A percentile compares a stretch with the other conserved stretches of the same genome.
Evolutionary conservation across 1,284 basidiomycete genomes (phyloP).

Genomic region (Sphagnurus paluster): DNA sequence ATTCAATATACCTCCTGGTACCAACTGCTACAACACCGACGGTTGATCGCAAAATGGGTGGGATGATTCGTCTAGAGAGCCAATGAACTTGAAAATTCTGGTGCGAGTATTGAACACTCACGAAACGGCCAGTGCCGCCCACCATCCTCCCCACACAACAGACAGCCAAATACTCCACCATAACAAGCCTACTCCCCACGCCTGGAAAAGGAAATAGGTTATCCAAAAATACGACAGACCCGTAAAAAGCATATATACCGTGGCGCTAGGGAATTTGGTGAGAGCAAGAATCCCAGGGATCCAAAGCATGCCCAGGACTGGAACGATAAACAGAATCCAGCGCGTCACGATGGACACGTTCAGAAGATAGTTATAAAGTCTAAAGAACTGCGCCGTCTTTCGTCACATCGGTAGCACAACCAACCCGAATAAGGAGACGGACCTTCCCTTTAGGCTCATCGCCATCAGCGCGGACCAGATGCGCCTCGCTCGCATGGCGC

Average conservation of each 20-base stretch:
- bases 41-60: constrained; percentile 58
- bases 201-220: no score
- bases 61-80: constrained; percentile 50
- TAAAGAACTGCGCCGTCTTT: constrained; percentile 42
- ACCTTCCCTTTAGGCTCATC: constrained; percentile 60
- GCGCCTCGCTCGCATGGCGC: constrained; percentile 51
- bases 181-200: constrained; percentile 63
- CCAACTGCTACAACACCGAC: constrained; percentile 74
- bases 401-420: neutral
- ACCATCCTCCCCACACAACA: constrained; percentile 84
- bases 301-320: constrained; percentile 72
- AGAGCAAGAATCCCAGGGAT: constrained; percentile 75
- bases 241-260: neutral
- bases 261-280: constrained; percentile 54
- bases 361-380: constrained; percentile 74
- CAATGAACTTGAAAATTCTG: constrained; percentile 26
- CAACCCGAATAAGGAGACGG: neutral
- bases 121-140: constrained; percentile 71
- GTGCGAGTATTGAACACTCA: constrained; percentile 32
- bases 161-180: constrained; percentile 91
- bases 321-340: constrained; percentile 81
- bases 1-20: constrained; percentile 74
- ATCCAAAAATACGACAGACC: neutral
- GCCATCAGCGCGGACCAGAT: constrained; percentile 64
- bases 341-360: constrained; percentile 78